Evolutionary conservation across 2,329 filamentous ascomycete species (phyloP), one percentile per base, ranked within the genome.

Genomic region (Aspergillus pseudotamarii): DNA sequence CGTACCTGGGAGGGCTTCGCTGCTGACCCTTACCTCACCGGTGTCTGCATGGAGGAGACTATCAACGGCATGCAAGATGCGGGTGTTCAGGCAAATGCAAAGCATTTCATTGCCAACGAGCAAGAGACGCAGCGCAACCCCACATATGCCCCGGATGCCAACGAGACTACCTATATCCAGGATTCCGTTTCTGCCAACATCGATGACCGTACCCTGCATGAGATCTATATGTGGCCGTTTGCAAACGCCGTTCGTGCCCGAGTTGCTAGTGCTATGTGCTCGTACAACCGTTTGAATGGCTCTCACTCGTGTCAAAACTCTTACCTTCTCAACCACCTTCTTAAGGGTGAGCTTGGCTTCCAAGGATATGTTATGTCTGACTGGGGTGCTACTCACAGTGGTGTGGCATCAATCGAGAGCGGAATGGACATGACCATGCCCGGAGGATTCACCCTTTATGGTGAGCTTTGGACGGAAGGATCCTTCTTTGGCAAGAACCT

Each of bases 221-320:
- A 93, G 74, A 77, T 91, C 8, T 94, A 93, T 73, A 81, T 89
- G 26, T 93, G 91, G 91, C 90, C 91, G 0, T 93, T 93, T 71
- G 89, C 85, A 14, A 89, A 93, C 71, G 88, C 88, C 0, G 85
- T 92, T 58, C 82, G 83, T 59, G 89, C 89, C 14, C 89, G 89
- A 3, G 87, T 90, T 6, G 73, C 78, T 5, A 75, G 75, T n/a
- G 67, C 82, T 21, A 83, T 83, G 81, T 82, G 81, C 70, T 72
- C 59, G 9, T 79, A 80, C 67, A 76, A 79, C 36, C 72, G 77
- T 60, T 59, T 86, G 63, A 84, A 85, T 61, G 73, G 79, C 21
- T 79, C 78, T 1, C 83, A 81, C 64, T 76, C 80, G 3, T 85
- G 83, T 64, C 78, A 84, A 64, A 84, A 82, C 64, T 76, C 76